These are phyloP conservation scores for Tritrichomonas musculus DNA, from an alignment of 208 protist species.

Conservation along the genomic window DNA sequence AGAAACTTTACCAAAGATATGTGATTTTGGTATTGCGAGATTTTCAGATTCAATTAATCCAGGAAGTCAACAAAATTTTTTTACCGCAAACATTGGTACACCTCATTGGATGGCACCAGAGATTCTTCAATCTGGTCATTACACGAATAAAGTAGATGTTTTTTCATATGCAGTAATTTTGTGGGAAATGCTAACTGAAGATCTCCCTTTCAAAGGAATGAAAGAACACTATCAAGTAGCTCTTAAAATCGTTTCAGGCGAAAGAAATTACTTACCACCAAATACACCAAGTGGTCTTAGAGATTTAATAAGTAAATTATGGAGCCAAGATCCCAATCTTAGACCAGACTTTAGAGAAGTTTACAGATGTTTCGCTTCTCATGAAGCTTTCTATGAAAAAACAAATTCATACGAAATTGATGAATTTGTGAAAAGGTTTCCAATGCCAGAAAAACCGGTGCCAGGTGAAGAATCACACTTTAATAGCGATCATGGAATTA, in stretches of 20 bases:
- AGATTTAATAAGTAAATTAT: neutral
- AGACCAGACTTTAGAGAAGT: neutral
- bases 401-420: too few species aligned
- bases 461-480: too few species aligned
- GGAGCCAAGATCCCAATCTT: neutral
- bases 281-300: neutral
- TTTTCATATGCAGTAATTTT: neutral
- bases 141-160: conserved; percentile 23
- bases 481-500: too few species aligned
- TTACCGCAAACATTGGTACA: neutral
- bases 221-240: neutral
- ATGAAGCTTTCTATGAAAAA: too few species aligned
- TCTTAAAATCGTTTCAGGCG: neutral
- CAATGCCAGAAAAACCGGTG: too few species aligned
- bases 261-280: neutral
- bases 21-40: neutral
- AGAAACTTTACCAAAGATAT: neutral
- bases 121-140: neutral
- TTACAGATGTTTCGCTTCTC: too few species aligned
- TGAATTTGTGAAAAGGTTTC: too few species aligned
- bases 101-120: conserved; percentile 1
- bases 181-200: neutral
- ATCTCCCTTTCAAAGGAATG: neutral
- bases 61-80: neutral
- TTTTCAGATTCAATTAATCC: neutral